A percentile compares a stretch with the other conserved stretches of the same genome.
These are phyloP conservation scores for Botryotinia globosa DNA, from an alignment of 2,329 filamentous ascomycete genomes.

Conservation along the genomic window DNA sequence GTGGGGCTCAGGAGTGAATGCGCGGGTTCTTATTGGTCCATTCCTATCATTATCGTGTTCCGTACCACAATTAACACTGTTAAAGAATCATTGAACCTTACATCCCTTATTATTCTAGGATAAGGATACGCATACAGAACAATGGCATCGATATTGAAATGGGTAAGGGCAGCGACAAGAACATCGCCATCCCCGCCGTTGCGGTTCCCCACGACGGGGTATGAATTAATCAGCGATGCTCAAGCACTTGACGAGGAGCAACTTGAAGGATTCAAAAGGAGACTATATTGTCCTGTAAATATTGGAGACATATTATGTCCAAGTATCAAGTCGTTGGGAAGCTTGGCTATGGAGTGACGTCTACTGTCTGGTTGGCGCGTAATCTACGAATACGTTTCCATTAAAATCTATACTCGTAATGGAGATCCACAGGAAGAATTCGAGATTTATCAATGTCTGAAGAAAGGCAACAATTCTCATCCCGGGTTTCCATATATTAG, in stretches of 20 bases:
- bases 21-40: not conserved
- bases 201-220: not conserved
- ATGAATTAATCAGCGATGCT: conserved; percentile 1
- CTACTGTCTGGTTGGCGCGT: conserved; percentile 27
- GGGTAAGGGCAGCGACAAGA: not conserved
- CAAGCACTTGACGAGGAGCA: conserved; percentile 22
- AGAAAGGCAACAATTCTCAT: conserved; percentile 33
- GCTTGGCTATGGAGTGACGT: conserved; percentile 26
- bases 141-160: not conserved
- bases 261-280: conserved; percentile 21
- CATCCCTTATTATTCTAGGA: not conserved
- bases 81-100: not conserved
- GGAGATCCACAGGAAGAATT: conserved; percentile 38
- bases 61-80: too few species aligned
- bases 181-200: not conserved
- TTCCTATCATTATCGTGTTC: not conserved
- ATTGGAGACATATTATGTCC: conserved; percentile 25
- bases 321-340: conserved; percentile 31
- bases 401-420: conserved; percentile 23
- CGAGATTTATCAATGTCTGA: conserved; percentile 44
- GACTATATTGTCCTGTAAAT: conserved; percentile 25
- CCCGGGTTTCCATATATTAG: conserved; percentile 39
- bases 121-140: not conserved
- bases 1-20: not conserved
- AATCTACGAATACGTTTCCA: conserved; percentile 24